These are phyloP conservation scores for Gossypium gossypioides DNA, from an alignment of 441 rosid species.

Conservation along the genomic window DNA sequence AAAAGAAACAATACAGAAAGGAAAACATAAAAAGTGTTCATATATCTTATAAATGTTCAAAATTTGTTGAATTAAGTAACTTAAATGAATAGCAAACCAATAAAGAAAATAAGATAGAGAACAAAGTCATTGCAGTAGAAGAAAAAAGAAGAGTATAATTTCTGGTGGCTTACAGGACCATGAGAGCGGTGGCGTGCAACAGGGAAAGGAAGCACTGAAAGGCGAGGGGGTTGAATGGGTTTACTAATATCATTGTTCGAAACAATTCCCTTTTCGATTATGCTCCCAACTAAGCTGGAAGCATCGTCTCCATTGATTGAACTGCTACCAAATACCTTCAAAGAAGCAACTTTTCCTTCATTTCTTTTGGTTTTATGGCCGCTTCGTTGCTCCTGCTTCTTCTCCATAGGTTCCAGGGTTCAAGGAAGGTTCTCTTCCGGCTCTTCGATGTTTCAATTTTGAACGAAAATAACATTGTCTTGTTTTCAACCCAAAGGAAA, in stretches of 20 bases:
- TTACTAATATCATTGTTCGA: slow-evolving; percentile 23
- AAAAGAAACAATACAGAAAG: neutral
- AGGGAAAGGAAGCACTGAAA: slow-evolving; percentile 66
- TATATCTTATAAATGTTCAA: neutral
- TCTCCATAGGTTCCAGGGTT: slow-evolving; percentile 20
- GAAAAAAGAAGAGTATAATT: neutral
- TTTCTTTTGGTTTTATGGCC: neutral
- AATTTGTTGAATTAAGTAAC: neutral
- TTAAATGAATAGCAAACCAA: neutral
- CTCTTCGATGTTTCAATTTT: neutral
- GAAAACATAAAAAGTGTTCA: neutral
- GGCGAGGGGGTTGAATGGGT: slow-evolving; percentile 47
- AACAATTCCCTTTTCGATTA: slow-evolving; percentile 58
- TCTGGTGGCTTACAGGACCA: slow-evolving; percentile 56
- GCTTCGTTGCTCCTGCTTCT: slow-evolving; percentile 13
- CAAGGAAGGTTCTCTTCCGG: neutral
- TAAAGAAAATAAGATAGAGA: neutral
- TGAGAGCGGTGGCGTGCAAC: slow-evolving; percentile 86
- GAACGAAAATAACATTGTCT: neutral
- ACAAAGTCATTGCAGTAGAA: neutral
- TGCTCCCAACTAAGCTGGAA: slow-evolving; percentile 48
- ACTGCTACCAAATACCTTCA: slow-evolving; percentile 16
- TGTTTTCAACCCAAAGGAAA: neutral
- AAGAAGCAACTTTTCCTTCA: slow-evolving; percentile 3
- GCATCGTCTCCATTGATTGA: slow-evolving; percentile 22